phyloP scores from a whole-genome alignment of 176 grass and related monocot species.

The Panicum miliaceum region DNA sequence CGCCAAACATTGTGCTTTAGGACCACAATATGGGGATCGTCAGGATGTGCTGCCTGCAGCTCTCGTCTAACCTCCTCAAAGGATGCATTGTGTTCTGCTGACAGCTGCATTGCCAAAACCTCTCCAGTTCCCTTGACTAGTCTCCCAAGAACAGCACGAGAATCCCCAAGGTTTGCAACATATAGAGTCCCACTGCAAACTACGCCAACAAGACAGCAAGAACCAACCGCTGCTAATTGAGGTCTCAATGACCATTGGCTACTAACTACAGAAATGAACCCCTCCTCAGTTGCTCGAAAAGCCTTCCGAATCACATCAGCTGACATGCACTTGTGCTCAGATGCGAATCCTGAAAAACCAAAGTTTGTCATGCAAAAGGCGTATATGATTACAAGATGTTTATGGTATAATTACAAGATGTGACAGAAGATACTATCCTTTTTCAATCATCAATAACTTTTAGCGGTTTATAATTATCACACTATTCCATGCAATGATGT shows the following conservation, averaged over 20 bases:
- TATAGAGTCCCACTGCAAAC: slow-evolving; percentile 72
- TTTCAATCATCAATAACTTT: slow-evolving; percentile 17
- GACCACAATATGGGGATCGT: slow-evolving; percentile 79
- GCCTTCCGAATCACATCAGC: slow-evolving; percentile 74
- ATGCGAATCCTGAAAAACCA: slow-evolving; percentile 62
- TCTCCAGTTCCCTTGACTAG: slow-evolving; percentile 77
- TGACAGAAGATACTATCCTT: not conserved
- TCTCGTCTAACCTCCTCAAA: slow-evolving; percentile 78
- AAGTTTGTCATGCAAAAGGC: slow-evolving; percentile 30
- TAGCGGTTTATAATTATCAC: not conserved
- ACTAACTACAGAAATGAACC: slow-evolving; percentile 73
- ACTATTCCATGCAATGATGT: not conserved
- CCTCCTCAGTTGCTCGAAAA: slow-evolving; percentile 78
- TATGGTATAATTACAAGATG: slow-evolving; percentile 20
- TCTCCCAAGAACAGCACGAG: slow-evolving; percentile 74
- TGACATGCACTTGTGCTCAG: slow-evolving; percentile 78
- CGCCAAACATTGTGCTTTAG: slow-evolving; percentile 91
- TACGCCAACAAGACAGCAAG: slow-evolving; percentile 78
- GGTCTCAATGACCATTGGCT: slow-evolving; percentile 71
- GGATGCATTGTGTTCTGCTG: slow-evolving; percentile 82
- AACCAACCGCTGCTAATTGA: slow-evolving; percentile 85
- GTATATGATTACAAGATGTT: slow-evolving; percentile 24
- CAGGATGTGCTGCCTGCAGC: slow-evolving; percentile 73
- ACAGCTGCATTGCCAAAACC: slow-evolving; percentile 79
- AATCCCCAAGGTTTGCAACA: slow-evolving; percentile 79